Evolutionary conservation across 2,329 filamentous ascomycete species (phyloP).

Genomic region (Paecilomyces variotii): DNA sequence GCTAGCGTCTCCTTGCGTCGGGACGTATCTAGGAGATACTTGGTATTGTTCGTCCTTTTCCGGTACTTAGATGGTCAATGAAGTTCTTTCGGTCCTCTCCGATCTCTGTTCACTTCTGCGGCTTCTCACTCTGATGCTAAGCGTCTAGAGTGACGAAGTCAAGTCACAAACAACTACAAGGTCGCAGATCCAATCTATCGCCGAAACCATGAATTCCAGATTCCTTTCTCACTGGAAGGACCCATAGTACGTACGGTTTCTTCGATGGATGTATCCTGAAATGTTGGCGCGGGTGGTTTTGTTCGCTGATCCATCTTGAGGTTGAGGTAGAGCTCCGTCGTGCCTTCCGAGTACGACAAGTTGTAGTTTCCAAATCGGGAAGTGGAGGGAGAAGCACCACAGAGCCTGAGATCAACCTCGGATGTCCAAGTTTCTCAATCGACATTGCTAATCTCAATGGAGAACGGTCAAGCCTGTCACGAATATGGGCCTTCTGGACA

Average conservation of each 20-base stretch:
- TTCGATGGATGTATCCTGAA: too few relatives aligned
- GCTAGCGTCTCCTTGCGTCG: conserved; percentile 8
- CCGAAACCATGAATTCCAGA: too few relatives aligned
- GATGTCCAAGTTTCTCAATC: neutral
- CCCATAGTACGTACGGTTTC: too few relatives aligned
- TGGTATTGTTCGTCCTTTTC: neutral
- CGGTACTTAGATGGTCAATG: conserved; percentile 8
- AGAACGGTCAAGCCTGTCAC: neutral
- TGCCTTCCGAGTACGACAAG: neutral
- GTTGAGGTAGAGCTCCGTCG: neutral
- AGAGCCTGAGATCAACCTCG: neutral
- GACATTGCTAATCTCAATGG: neutral
- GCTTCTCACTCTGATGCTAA: too few relatives aligned
- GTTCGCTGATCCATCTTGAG: neutral
- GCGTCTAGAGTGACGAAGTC: too few relatives aligned
- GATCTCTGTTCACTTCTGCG: neutral
- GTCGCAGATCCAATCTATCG: too few relatives aligned
- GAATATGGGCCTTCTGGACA: conserved; percentile 2
- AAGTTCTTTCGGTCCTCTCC: neutral
- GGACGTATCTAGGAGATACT: conserved; percentile 4
- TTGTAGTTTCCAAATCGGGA: neutral
- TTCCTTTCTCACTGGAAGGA: too few relatives aligned
- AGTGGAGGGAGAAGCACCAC: neutral
- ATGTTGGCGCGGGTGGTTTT: too few relatives aligned
- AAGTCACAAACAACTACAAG: too few relatives aligned